Conservation (phyloP, 2,329 filamentous ascomycete genomes). For the Pseudogymnoascus sp. region DNA sequence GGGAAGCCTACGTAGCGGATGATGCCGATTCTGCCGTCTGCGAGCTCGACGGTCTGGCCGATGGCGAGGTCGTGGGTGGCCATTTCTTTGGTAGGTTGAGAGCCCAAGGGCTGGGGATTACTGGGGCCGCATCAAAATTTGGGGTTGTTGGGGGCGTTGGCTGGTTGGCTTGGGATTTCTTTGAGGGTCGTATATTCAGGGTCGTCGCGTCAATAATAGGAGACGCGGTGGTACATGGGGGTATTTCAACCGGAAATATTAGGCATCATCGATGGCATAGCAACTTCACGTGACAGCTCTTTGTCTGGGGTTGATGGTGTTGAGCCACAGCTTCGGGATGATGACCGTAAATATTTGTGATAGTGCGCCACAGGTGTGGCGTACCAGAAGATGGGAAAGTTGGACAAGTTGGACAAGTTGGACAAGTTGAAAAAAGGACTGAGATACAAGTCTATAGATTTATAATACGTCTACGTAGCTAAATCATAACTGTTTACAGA, state of each 20-base stretch:
- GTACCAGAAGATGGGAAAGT: too few species aligned
- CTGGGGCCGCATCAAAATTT: not conserved
- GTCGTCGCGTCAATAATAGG: conserved; percentile 9
- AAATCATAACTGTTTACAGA: conserved; percentile 44
- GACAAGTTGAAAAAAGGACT: not conserved
- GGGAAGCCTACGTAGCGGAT: conserved; percentile 79
- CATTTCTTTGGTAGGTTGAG: conserved; percentile 5
- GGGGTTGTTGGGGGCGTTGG: not conserved
- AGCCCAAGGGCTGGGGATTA: conserved; percentile 1
- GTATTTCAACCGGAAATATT: not conserved
- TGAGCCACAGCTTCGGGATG: too few species aligned
- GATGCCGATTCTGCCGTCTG: conserved; percentile 67
- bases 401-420: not conserved
- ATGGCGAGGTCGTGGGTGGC: not conserved
- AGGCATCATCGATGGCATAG: not conserved
- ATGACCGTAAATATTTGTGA: too few species aligned
- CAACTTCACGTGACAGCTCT: not conserved
- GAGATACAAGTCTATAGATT: not conserved
- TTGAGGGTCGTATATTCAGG: not conserved
- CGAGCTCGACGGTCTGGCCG: conserved; percentile 53
- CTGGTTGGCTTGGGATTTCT: not conserved
- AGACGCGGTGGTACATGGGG: not conserved
- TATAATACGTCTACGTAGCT: not conserved
- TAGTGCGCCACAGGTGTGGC: too few species aligned
- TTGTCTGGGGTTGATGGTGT: too few species aligned